Percentiles rank a stretch among this genome's conserved stretches.
phyloP scores from a whole-genome alignment of 768 basidiomycete genomes.

The Nidula microcarpa region DNA sequence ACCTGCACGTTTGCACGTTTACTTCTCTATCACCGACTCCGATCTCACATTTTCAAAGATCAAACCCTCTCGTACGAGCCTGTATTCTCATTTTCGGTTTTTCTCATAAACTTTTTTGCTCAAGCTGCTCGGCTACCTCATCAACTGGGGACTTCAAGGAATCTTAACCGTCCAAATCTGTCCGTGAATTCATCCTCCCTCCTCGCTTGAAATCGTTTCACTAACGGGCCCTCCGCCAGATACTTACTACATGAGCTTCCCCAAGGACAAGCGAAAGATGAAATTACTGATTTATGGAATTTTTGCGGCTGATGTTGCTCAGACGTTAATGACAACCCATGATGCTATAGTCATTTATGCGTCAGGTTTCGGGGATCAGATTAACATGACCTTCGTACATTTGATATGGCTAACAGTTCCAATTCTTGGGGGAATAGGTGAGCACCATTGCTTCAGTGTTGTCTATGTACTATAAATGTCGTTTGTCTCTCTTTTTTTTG shows the following conservation, averaged over 20 bases:
- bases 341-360: conserved; percentile 24
- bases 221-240: conserved; percentile 10
- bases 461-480: conserved; percentile 2
- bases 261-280: conserved; percentile 20
- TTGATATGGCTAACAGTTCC: conserved; percentile 25
- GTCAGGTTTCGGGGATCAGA: conserved; percentile 16
- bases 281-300: conserved; percentile 20
- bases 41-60: too few species aligned
- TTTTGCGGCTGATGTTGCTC: conserved; percentile 20
- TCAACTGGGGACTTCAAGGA: conserved; percentile 24
- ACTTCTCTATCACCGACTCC: too few species aligned
- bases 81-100: background rate
- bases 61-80: too few species aligned
- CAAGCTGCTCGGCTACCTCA: conserved; percentile 20
- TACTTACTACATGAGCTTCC: conserved; percentile 25
- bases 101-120: background rate
- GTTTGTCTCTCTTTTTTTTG: background rate
- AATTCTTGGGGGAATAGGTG: conserved; percentile 19
- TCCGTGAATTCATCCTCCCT: conserved; percentile 10
- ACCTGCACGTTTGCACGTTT: too few species aligned
- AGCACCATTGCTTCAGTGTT: conserved; percentile 7
- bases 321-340: conserved; percentile 20
- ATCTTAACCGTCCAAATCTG: conserved; percentile 27
- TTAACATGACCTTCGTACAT: conserved; percentile 14
- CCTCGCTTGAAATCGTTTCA: background rate